These are phyloP conservation scores for Ophiosphaerella korrae DNA, from an alignment of 2,329 filamentous ascomycete species.

Conservation along the genomic window DNA sequence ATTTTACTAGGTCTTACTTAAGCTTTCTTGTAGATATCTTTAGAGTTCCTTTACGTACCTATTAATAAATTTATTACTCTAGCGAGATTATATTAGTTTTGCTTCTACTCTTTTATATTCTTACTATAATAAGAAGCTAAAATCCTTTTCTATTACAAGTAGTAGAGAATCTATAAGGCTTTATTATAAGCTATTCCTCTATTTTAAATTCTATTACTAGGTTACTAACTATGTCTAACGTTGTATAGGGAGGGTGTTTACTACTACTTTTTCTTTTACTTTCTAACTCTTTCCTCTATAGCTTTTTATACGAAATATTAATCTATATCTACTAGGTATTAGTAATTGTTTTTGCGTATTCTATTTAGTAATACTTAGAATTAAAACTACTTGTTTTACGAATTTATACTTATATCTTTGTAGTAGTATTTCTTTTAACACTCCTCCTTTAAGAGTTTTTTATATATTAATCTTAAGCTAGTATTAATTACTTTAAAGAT, in stretches of 20 bases:
- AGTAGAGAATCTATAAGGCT: too few relatives aligned
- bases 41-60: constrained; percentile 1
- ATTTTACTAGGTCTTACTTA: neutral
- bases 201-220: too few relatives aligned
- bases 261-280: neutral
- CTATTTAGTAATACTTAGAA: too few relatives aligned
- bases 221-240: too few relatives aligned
- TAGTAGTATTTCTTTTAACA: neutral
- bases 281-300: neutral
- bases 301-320: constrained; percentile 1
- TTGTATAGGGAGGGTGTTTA: too few relatives aligned
- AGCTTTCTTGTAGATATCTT: constrained; percentile 7
- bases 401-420: constrained; percentile 1
- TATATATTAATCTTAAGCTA: too few relatives aligned
- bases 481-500: too few relatives aligned
- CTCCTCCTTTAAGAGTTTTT: neutral
- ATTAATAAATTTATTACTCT: neutral
- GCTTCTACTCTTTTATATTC: neutral
- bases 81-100: neutral
- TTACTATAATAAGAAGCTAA: too few relatives aligned
- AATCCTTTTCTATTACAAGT: too few relatives aligned
- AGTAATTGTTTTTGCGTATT: neutral
- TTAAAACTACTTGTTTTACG: neutral
- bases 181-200: too few relatives aligned
- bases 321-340: neutral